A percentile compares a stretch with the other conserved stretches of the same genome.
These are phyloP conservation scores for Lathyrus oleraceus DNA, from an alignment of 306 rosid genomes.

Conservation along the genomic window DNA sequence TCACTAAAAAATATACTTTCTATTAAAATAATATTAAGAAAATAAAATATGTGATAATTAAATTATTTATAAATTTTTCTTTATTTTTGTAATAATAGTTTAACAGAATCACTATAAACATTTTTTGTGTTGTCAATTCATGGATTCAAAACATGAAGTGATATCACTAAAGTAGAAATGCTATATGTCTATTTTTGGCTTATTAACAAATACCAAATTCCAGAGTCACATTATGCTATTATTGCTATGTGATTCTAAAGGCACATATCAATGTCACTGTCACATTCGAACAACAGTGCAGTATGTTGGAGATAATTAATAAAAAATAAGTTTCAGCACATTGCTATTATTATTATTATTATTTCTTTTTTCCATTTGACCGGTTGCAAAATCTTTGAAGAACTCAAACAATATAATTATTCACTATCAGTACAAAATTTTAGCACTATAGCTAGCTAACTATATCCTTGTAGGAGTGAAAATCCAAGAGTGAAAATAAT, in stretches of 20 bases:
- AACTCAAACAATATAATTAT: not conserved
- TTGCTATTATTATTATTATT: no score
- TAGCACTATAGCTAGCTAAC: not conserved
- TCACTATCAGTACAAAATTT: not conserved
- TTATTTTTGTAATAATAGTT: no score
- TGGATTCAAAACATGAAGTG: slow-evolving; percentile 13
- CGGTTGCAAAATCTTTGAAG: not conserved
- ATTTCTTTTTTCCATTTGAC: not conserved
- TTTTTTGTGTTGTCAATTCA: slow-evolving; percentile 17
- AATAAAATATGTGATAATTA: no score
- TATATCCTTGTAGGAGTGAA: not conserved
- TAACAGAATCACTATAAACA: not conserved
- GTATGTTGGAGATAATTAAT: not conserved
- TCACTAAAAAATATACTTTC: no score
- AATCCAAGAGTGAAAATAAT: not conserved
- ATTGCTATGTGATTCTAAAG: not conserved
- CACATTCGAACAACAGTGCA: not conserved
- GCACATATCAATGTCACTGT: slow-evolving; percentile 3
- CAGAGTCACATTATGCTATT: not conserved
- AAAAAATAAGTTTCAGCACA: not conserved
- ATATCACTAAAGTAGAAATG: slow-evolving; percentile 15
- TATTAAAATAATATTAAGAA: no score
- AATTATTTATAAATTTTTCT: no score
- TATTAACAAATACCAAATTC: not conserved
- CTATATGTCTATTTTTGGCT: not conserved